A percentile compares a stretch with the other conserved stretches of the same genome.
Conservation (phyloP, 2,329 filamentous ascomycete species). For the Aspergillus felis region DNA sequence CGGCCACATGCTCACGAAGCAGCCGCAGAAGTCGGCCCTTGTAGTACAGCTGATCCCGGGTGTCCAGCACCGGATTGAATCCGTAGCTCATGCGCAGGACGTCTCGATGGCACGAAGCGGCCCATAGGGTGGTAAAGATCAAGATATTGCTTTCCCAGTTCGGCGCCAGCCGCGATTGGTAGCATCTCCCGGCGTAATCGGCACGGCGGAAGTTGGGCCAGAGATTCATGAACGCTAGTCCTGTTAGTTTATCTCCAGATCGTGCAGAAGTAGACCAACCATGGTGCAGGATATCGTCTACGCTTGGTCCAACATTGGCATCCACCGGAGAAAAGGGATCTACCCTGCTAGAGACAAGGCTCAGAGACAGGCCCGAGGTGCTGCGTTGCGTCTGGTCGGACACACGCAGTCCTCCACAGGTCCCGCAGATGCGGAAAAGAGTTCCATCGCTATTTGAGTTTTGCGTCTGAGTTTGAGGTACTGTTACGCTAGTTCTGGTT, state of each 20-base stretch:
- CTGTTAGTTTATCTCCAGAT: neutral
- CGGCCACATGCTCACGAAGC: neutral
- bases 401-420: neutral
- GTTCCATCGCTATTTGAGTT: too few species aligned
- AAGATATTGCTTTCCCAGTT: neutral
- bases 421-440: neutral
- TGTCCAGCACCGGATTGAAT: neutral
- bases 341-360: neutral
- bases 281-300: neutral
- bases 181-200: neutral
- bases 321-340: slow-evolving; percentile 2
- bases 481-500: too few species aligned
- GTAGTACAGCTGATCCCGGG: slow-evolving; percentile 6
- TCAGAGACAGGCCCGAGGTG: neutral
- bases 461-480: too few species aligned
- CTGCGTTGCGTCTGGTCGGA: neutral
- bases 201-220: neutral
- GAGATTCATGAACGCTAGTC: neutral
- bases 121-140: slow-evolving; percentile 3
- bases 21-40: neutral
- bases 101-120: slow-evolving; percentile 6
- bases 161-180: slow-evolving; percentile 2
- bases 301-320: neutral
- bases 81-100: slow-evolving; percentile 6
- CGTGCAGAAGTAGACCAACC: neutral